Percentiles rank a stretch among this genome's conserved stretches.
These are phyloP conservation scores for Yamadazyma tumulicola DNA, from an alignment of 805 yeast genomes.

Conservation along the genomic window DNA sequence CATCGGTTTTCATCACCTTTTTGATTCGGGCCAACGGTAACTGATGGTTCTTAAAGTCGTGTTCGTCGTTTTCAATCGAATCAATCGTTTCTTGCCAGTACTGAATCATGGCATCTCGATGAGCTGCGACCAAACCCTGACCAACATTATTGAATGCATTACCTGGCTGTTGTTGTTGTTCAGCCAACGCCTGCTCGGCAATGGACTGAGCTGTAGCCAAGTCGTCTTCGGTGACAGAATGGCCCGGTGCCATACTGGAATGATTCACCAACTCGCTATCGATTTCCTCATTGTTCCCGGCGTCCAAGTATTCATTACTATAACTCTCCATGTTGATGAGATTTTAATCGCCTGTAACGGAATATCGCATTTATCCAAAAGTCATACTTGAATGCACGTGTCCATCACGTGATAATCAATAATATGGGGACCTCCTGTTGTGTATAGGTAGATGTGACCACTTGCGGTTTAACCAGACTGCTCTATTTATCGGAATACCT, in stretches of 20 bases:
- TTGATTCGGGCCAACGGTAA: constrained; percentile 94
- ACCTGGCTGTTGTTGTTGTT: constrained; percentile 46
- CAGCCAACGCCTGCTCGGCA: constrained; percentile 45
- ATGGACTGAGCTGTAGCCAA: constrained; percentile 44
- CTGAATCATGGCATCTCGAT: constrained; percentile 86
- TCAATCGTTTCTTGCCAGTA: constrained; percentile 97
- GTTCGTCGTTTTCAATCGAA: constrained; percentile 81
- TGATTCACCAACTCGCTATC: constrained; percentile 1
- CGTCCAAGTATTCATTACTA: constrained; percentile 13
- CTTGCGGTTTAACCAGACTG: too few relatives aligned
- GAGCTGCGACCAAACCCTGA: constrained; percentile 80
- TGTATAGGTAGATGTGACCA: too few relatives aligned
- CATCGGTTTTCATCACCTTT: constrained; percentile 97
- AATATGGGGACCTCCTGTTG: too few relatives aligned
- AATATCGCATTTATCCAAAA: too few relatives aligned
- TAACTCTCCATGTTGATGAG: constrained; percentile 10
- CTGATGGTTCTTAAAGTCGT: constrained; percentile 91
- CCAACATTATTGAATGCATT: constrained; percentile 87
- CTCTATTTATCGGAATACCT: too few relatives aligned
- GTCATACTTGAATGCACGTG: too few relatives aligned
- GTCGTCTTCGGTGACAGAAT: constrained; percentile 39
- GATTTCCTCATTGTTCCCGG: constrained; percentile 6
- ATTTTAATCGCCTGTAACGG: too few relatives aligned
- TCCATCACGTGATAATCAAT: too few relatives aligned
- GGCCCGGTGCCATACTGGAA: constrained; percentile 4